These are phyloP conservation scores for Sicyos edulis DNA, from an alignment of 306 rosid species.

Conservation along the genomic window DNA sequence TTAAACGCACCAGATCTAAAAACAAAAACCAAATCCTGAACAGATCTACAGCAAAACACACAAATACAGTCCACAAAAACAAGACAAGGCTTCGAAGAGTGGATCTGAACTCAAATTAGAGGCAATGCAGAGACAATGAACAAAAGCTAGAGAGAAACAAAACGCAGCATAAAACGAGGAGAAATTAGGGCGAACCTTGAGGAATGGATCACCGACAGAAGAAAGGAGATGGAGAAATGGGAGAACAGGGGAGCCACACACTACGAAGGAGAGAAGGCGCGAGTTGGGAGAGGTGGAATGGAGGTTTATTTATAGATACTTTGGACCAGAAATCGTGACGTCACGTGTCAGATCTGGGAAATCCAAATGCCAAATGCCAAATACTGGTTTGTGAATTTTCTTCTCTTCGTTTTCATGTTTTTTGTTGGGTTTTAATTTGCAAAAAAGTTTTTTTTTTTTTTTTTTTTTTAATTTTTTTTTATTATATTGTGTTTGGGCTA, in stretches of 20 bases:
- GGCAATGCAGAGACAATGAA: background rate
- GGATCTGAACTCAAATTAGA: background rate
- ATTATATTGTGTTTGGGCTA: too few species aligned
- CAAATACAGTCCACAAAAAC: background rate
- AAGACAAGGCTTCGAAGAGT: background rate
- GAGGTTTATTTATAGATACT: background rate
- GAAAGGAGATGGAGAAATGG: background rate
- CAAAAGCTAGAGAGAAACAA: background rate
- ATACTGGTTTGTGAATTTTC: too few species aligned
- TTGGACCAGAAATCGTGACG: background rate
- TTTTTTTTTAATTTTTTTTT: too few species aligned
- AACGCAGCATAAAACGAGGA: too few species aligned
- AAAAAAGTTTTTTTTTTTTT: too few species aligned
- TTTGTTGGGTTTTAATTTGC: too few species aligned
- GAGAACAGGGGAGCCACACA: background rate
- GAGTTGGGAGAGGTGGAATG: background rate
- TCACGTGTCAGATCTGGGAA: conserved; percentile 1
- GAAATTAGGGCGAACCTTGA: background rate
- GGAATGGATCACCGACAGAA: background rate
- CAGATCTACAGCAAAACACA: background rate
- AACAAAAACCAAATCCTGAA: background rate
- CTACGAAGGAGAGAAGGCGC: background rate
- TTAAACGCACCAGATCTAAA: background rate
- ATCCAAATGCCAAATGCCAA: background rate
- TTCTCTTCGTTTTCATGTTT: too few species aligned